Evolutionary conservation across 495 filamentous ascomycete genomes (phyloP).

Genomic region (Rusavskia elegans): DNA sequence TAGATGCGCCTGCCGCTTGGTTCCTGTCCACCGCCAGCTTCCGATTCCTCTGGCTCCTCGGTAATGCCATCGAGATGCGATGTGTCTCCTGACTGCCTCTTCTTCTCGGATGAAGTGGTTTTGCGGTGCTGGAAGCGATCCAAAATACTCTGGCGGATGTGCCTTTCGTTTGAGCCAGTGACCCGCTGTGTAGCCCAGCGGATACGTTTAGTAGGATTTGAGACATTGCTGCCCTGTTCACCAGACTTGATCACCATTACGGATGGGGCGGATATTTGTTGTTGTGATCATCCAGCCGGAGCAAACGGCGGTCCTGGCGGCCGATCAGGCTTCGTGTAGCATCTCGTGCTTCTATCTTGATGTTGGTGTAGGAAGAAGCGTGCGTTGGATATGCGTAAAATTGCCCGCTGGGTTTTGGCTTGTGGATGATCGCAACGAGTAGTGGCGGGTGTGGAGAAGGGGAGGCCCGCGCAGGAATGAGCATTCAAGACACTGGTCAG

Average conservation of each 20-base stretch:
- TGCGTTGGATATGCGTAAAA: no score
- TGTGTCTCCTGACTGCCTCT: slow-evolving; percentile 40
- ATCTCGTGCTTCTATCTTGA: no score
- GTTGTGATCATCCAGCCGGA: slow-evolving; percentile 3
- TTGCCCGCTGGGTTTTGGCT: no score
- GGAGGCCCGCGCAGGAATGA: background rate
- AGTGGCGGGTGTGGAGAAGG: background rate
- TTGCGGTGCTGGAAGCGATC: slow-evolving; percentile 54
- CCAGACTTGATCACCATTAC: slow-evolving; percentile 25
- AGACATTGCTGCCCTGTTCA: slow-evolving; percentile 32
- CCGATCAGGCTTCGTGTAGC: background rate
- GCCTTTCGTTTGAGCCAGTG: slow-evolving; percentile 50
- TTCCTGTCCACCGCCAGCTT: slow-evolving; percentile 20
- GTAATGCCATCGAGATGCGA: slow-evolving; percentile 15
- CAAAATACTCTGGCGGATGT: slow-evolving; percentile 75
- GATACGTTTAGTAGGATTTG: slow-evolving; percentile 50
- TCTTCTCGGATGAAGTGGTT: slow-evolving; percentile 49
- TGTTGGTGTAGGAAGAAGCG: no score
- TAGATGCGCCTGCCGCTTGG: slow-evolving; percentile 41
- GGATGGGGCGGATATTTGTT: background rate
- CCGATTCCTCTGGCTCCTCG: slow-evolving; percentile 27
- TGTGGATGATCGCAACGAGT: no score
- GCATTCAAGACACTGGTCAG: no score
- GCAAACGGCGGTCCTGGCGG: background rate
- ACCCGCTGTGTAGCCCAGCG: slow-evolving; percentile 89